These are phyloP conservation scores for Colletotrichum sp. DNA, from an alignment of 2,329 filamentous ascomycete species.

Conservation along the genomic window DNA sequence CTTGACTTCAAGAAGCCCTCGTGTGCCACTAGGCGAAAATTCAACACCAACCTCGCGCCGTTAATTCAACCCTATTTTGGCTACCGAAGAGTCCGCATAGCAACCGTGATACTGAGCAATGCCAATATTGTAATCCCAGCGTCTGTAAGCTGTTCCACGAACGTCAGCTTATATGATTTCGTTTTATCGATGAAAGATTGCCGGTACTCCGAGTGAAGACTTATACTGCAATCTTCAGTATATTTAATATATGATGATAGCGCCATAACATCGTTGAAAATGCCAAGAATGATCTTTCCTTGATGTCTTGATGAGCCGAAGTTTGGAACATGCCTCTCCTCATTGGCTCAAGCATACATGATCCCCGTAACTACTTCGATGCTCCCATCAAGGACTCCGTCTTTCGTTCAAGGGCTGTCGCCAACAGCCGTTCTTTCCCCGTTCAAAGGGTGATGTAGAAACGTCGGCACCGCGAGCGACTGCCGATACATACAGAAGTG, in stretches of 20 bases:
- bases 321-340: neutral
- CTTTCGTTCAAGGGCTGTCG: neutral
- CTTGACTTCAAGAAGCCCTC: neutral
- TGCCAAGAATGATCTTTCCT: neutral
- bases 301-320: neutral
- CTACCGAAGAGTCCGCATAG: neutral
- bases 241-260: neutral
- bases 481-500: neutral
- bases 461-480: neutral
- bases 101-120: neutral
- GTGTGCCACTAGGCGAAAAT: neutral
- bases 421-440: neutral
- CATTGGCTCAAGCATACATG: neutral
- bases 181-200: neutral
- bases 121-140: neutral
- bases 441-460: neutral
- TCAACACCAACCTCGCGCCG: neutral
- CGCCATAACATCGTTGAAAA: neutral
- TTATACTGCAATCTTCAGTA: neutral
- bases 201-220: neutral
- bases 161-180: neutral
- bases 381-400: neutral
- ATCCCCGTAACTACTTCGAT: neutral
- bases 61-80: neutral
- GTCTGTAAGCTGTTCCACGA: neutral